Evolutionary conservation across 176 grass and related monocot genomes (phyloP), one percentile per base, ranked within the genome.

Genomic region (Phyllostachys edulis): DNA sequence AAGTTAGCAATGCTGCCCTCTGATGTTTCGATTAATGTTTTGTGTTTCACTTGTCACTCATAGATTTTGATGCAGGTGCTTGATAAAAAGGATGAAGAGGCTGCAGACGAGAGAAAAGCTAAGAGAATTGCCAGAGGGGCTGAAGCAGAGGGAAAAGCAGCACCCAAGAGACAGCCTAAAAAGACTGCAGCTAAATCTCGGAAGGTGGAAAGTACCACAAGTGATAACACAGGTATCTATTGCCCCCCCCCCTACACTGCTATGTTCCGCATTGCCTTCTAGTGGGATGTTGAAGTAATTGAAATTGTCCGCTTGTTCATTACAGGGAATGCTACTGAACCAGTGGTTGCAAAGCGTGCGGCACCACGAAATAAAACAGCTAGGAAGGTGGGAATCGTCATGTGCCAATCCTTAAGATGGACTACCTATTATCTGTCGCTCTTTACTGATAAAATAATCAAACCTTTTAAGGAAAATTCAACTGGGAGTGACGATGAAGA

Each of bases 401-500:
- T 26, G 23, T 81, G 51, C n/a, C 27, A 49, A 24, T 71, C 2
- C 17, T 73, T 82, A 1, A 63, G 38, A 39, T 70, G n/a, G 5
- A 13, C 38, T 67, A 4, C 11, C 4, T 38, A 38, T 38, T 38
- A 38, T 38, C 37, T 7, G 15, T 73, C 70, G 5, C 20, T 45
- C 17, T 61, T 68, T 38, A 55, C 55, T 85, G 5, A 69, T 27
- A 36, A 66, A 23, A n/a, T 54, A 41, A 20, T 71, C 47, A 3
- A 72, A 81, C 7, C 42, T 60, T 84, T 60, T 15, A 55, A 94
- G 92, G 69, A 39, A 49, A 75, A 69, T 76, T 79, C 56, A 24
- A 74, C 26, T 69, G 92, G 54, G 13, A 84, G 73, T 77, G 86
- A 91, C 13, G 92, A 91, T 32, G 89, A 94, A 38, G 75, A 84